Base-by-base conservation (phyloP, 441 rosid species). In the Populus tomentosa region DNA sequence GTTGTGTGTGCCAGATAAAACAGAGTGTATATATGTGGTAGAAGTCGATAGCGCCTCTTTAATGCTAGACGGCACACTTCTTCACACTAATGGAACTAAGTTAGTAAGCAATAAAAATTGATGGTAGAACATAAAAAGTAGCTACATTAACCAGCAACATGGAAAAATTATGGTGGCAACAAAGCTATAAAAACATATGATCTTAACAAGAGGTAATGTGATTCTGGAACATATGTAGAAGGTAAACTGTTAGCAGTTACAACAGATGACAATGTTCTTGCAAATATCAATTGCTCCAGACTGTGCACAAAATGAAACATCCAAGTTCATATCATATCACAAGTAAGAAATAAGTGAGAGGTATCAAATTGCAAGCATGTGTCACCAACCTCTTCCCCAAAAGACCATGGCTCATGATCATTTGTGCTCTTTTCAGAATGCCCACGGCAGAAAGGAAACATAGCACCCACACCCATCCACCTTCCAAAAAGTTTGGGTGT, bases 321-420 rank as follows among this genome's bases (percentile, higher is more conserved):
- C 56, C 56, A 46, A 13, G 20, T 46, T 46, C 56, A 46, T 46
- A 46, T 46, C 56, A 46, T 46, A 46, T 46, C 18, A 13, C 56
- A 46, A 46, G 56, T 13, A 46, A 46, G 56, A 46, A 46, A 46
- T 14, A 46, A 46, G 56, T 14, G 56, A 14, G 20, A 46, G 56
- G 20, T 46, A 46, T 46, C 56, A 46, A 46, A 46, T 4, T 46
- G 7, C 56, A 4, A 46, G 20, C 56, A 46, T 2, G 38, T 7
- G 77, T 76, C 76, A 82, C 88, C 78, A 81, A 96, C 99, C 99
- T 96, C 97, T 88, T 89, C 90, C 50, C 99, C 99, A 9, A 96
- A 96, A 32, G 98, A 92, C 99, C 99, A 96, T 59, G 99, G 99
- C 77, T 96, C 98, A 76, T 96, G 98, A 76, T 92, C 90, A 82